A percentile compares a stretch with the other conserved stretches of the same genome.
phyloP scores from a whole-genome alignment of 257 asterid genomes.

The Capsicum rhomboideum region DNA sequence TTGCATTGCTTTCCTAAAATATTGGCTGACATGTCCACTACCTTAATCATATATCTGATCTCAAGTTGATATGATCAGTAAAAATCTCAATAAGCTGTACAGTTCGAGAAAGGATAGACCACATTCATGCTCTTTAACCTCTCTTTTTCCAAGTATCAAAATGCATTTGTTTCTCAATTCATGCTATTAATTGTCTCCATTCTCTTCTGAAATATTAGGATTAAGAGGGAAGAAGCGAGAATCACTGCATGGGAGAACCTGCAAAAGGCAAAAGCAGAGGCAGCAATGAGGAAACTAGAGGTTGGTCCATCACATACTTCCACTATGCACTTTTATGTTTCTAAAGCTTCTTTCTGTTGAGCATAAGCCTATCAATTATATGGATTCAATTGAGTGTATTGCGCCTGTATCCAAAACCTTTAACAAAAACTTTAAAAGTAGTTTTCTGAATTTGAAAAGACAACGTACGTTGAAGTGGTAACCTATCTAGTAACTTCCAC shows the following conservation, averaged over 20 bases:
- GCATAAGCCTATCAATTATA: neutral
- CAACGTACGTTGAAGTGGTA: neutral
- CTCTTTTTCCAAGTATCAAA: neutral
- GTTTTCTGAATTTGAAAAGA: neutral
- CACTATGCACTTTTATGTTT: neutral
- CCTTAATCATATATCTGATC: neutral
- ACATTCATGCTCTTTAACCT: neutral
- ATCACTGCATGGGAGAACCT: conserved; percentile 77
- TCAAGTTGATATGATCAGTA: neutral
- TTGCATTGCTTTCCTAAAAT: neutral
- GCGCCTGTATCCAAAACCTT: neutral
- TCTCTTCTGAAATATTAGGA: conserved; percentile 25
- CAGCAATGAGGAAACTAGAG: conserved; percentile 69
- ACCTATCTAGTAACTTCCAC: neutral
- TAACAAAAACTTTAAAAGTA: neutral
- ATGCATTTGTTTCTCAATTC: neutral
- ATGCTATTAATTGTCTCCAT: neutral
- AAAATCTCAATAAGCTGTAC: neutral
- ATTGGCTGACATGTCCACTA: neutral
- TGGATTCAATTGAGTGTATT: neutral
- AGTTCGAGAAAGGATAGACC: neutral
- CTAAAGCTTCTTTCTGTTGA: neutral
- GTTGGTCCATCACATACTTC: conserved; percentile 15
- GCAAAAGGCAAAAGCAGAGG: conserved; percentile 83
- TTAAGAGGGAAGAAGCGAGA: conserved; percentile 61